Conservation (phyloP, 2,329 filamentous ascomycete genomes). For the Coniochaeta sp. region DNA sequence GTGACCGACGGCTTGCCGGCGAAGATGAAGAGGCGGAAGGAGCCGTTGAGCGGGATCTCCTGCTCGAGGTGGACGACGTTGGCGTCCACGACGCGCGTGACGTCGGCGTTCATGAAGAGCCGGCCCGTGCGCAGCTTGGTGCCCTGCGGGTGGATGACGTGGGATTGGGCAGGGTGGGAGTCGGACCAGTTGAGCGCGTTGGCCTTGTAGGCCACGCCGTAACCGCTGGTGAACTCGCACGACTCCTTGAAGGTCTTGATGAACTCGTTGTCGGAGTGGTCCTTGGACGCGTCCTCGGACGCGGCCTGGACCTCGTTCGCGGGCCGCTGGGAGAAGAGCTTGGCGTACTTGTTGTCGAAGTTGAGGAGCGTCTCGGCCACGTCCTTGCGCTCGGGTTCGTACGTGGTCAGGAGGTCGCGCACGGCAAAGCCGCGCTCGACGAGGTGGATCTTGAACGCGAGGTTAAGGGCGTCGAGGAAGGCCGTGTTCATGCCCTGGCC, state of each 20-base stretch:
- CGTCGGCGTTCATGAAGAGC: conserved; percentile 69
- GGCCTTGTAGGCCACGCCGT: conserved; percentile 77
- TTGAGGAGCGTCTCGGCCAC: conserved; percentile 77
- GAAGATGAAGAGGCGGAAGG: conserved; percentile 81
- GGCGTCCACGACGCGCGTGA: conserved; percentile 80
- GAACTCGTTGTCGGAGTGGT: conserved; percentile 65
- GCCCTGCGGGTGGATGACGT: conserved; percentile 59
- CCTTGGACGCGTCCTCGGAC: conserved; percentile 25
- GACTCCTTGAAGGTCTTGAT: conserved; percentile 84
- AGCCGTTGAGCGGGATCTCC: conserved; percentile 80
- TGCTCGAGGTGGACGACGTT: conserved; percentile 89
- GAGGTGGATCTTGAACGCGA: conserved; percentile 93
- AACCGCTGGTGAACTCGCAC: conserved; percentile 89
- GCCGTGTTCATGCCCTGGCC: conserved; percentile 78
- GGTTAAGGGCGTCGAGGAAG: conserved; percentile 75
- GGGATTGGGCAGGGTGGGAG: conserved; percentile 61
- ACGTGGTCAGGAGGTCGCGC: conserved; percentile 70
- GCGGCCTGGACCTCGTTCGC: conserved; percentile 67
- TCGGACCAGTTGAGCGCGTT: conserved; percentile 81
- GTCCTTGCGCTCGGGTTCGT: conserved; percentile 77
- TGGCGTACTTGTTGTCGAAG: conserved; percentile 86
- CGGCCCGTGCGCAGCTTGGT: conserved; percentile 66
- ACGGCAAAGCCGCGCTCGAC: conserved; percentile 78
- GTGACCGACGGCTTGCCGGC: conserved; percentile 61
- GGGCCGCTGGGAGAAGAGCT: conserved; percentile 75